A percentile compares a stretch with the other conserved stretches of the same genome.
Conservation (phyloP, 2,329 filamentous ascomycete species). For the Alternaria incomplexa region DNA sequence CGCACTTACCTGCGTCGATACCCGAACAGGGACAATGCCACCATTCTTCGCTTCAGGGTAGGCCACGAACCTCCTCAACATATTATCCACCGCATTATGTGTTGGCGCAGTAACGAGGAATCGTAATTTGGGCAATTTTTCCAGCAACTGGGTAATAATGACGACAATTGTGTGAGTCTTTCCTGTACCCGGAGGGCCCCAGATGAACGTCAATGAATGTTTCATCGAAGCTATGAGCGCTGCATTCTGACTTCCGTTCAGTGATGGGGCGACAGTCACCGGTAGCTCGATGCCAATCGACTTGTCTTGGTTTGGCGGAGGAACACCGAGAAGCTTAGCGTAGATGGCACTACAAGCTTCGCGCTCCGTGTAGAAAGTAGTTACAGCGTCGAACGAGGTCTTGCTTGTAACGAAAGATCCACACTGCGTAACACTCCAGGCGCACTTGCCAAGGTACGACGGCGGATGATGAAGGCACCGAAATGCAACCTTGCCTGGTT, state of each 20-base stretch:
- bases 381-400: constrained; percentile 49
- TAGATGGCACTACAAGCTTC: constrained; percentile 46
- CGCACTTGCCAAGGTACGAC: constrained; percentile 43
- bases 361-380: constrained; percentile 34
- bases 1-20: constrained; percentile 28
- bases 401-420: constrained; percentile 53
- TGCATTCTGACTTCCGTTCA: constrained; percentile 47
- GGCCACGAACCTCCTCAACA: constrained; percentile 41
- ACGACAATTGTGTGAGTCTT: constrained; percentile 54
- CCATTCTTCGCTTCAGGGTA: constrained; percentile 3
- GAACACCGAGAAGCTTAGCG: constrained; percentile 20
- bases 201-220: constrained; percentile 49
- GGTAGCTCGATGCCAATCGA: constrained; percentile 19
- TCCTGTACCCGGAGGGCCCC: constrained; percentile 56
- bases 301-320: constrained; percentile 11
- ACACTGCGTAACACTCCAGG: constrained; percentile 49
- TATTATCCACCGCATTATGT: constrained; percentile 56
- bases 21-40: constrained; percentile 20
- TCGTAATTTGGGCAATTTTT: constrained; percentile 18
- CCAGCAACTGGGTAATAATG: constrained; percentile 46
- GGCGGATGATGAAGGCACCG: constrained; percentile 51
- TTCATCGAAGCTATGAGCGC: constrained; percentile 43
- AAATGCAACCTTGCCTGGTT: constrained; percentile 41
- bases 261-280: constrained; percentile 6
- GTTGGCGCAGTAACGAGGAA: constrained; percentile 54